phyloP scores from a whole-genome alignment of 208 protist genomes.

The Jaenimonas drosophilae region DNA sequence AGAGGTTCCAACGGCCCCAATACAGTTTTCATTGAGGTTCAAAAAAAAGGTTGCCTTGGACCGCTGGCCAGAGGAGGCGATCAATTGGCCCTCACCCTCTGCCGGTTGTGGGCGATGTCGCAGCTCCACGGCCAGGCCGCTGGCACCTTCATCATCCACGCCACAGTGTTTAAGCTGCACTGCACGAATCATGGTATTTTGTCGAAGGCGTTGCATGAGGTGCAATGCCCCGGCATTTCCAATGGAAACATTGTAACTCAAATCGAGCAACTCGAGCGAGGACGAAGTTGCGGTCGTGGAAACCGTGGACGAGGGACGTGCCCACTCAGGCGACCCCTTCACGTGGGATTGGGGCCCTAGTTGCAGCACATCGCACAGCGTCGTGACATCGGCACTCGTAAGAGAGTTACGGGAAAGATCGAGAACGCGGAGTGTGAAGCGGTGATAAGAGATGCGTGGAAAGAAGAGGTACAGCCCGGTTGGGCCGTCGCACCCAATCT shows the following conservation, averaged over 20 bases:
- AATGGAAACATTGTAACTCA: conserved; percentile 78
- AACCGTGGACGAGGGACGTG: not conserved
- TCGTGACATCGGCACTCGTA: conserved; percentile 40
- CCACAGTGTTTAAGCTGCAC: conserved; percentile 58
- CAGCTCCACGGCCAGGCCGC: conserved; percentile 23
- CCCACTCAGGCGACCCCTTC: no score
- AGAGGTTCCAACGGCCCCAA: conserved; percentile 45
- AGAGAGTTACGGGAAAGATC: conserved; percentile 79
- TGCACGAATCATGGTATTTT: conserved; percentile 37
- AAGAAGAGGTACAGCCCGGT: conserved; percentile 67
- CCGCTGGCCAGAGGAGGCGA: not conserved
- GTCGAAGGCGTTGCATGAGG: conserved; percentile 23
- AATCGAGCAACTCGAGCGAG: conserved; percentile 60
- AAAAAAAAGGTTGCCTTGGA: conserved; percentile 47
- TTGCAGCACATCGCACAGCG: conserved; percentile 40
- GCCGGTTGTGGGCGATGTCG: conserved; percentile 26
- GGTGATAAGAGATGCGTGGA: conserved; percentile 43
- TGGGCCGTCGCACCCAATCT: conserved; percentile 60
- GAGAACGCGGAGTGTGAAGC: conserved; percentile 47
- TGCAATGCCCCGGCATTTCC: conserved; percentile 59
- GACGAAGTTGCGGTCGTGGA: not conserved
- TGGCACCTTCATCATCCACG: conserved; percentile 53
- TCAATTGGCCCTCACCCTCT: conserved; percentile 1
- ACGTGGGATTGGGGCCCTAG: no score
- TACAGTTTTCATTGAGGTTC: conserved; percentile 77